Percentiles rank a stretch among this genome's conserved stretches.
These are phyloP conservation scores for Hymenoscyphus scutula DNA, from an alignment of 2,329 filamentous ascomycete species.

Conservation along the genomic window DNA sequence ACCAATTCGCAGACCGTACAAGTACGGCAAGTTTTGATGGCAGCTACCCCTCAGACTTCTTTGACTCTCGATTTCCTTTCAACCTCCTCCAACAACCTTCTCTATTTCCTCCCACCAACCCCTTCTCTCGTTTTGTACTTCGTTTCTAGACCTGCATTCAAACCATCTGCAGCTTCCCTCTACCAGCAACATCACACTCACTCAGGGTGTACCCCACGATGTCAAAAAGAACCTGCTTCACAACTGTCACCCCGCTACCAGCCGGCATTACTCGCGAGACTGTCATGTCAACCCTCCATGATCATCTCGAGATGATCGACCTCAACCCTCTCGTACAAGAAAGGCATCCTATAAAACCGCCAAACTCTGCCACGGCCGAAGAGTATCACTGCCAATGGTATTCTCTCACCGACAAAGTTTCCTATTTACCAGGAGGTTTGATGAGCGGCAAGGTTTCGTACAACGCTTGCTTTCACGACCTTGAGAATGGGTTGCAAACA, in stretches of 20 bases:
- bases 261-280: slow-evolving; percentile 62
- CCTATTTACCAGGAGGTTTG: slow-evolving; percentile 66
- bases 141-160: background rate
- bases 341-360: slow-evolving; percentile 65
- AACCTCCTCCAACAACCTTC: no score
- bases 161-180: background rate
- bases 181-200: background rate
- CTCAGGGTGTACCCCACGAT: slow-evolving; percentile 17
- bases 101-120: background rate
- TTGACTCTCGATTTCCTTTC: no score
- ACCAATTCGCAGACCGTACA: background rate
- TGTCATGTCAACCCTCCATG: slow-evolving; percentile 73
- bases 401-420: slow-evolving; percentile 71
- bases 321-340: slow-evolving; percentile 80
- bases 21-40: background rate
- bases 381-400: slow-evolving; percentile 77
- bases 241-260: slow-evolving; percentile 76
- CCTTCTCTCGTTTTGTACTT: background rate
- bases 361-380: slow-evolving; percentile 63
- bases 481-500: slow-evolving; percentile 71
- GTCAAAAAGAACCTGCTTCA: slow-evolving; percentile 58
- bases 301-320: slow-evolving; percentile 81
- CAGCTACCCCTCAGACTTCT: background rate
- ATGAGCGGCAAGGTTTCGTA: slow-evolving; percentile 69
- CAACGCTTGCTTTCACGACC: slow-evolving; percentile 76